Evolutionary conservation across 1,284 basidiomycete species (phyloP).

Genomic region (Waitea zeae): DNA sequence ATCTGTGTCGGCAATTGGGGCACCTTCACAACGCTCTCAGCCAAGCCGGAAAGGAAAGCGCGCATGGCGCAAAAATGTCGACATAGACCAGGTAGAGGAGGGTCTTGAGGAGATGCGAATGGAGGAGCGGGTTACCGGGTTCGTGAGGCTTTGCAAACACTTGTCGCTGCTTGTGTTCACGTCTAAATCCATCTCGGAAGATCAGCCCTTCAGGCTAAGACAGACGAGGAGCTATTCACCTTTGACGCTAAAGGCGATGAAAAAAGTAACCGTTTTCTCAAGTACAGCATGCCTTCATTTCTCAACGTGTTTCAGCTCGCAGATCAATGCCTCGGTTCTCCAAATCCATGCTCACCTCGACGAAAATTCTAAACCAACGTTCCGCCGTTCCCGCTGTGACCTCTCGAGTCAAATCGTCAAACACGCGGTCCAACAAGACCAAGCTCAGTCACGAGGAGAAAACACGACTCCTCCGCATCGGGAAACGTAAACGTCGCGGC

Average conservation of each 20-base stretch:
- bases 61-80: conserved; percentile 87
- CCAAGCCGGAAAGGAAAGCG: conserved; percentile 77
- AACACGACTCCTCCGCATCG: conserved; percentile 55
- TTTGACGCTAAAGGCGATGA: conserved; percentile 71
- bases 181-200: conserved; percentile 16
- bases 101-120: conserved; percentile 56
- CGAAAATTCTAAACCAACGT: conserved; percentile 70
- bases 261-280: conserved; percentile 26
- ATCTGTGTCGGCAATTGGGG: too few relatives aligned
- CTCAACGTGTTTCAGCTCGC: conserved; percentile 28
- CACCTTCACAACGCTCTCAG: conserved; percentile 56
- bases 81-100: conserved; percentile 60
- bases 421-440: conserved; percentile 18
- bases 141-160: conserved; percentile 12
- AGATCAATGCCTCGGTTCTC: conserved; percentile 37
- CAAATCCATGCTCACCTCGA: conserved; percentile 43
- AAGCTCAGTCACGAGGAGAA: conserved; percentile 46
- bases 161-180: conserved; percentile 2
- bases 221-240: conserved; percentile 59
- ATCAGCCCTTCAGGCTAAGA: conserved; percentile 40
- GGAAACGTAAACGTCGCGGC: conserved; percentile 47
- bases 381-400: conserved; percentile 75
- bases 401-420: conserved; percentile 19
- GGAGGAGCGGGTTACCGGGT: conserved; percentile 72
- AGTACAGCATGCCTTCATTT: not conserved